Evolutionary conservation across 2,329 filamentous ascomycete genomes (phyloP).

Genomic region (Xylariaceae sp.): DNA sequence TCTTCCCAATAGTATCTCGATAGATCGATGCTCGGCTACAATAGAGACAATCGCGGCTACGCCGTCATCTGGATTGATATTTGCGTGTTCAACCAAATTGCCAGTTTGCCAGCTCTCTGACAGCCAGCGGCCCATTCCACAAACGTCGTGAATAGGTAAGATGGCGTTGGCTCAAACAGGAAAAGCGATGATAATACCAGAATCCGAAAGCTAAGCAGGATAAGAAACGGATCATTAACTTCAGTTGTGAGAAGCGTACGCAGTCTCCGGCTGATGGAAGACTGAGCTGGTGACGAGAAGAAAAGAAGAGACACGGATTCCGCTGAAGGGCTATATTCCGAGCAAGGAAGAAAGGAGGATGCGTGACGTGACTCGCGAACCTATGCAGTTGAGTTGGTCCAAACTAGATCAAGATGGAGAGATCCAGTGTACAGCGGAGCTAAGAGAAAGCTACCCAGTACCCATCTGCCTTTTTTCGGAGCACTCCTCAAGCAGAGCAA

Average conservation of each 20-base stretch:
- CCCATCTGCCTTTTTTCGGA: slow-evolving; percentile 32
- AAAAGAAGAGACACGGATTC: slow-evolving; percentile 23
- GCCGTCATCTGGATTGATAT: slow-evolving; percentile 13
- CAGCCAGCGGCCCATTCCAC: slow-evolving; percentile 21
- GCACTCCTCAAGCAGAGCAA: slow-evolving; percentile 44
- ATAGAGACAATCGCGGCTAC: slow-evolving; percentile 13
- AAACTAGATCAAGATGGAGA: slow-evolving; percentile 25
- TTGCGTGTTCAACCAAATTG: slow-evolving; percentile 13
- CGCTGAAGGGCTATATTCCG: slow-evolving; percentile 25
- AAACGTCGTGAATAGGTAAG: slow-evolving; percentile 15
- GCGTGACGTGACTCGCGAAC: slow-evolving; percentile 25
- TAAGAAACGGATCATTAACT: slow-evolving; percentile 17
- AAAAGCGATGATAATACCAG: slow-evolving; percentile 21
- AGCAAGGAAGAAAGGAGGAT: slow-evolving; percentile 26
- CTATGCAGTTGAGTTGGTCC: slow-evolving; percentile 25
- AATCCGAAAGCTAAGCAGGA: slow-evolving; percentile 24
- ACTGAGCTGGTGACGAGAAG: slow-evolving; percentile 25
- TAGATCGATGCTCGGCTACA: slow-evolving; percentile 5
- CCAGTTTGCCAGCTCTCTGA: slow-evolving; percentile 23
- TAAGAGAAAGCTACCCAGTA: slow-evolving; percentile 13
- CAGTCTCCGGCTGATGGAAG: slow-evolving; percentile 18
- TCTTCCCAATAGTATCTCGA: not conserved
- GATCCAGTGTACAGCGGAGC: slow-evolving; percentile 12
- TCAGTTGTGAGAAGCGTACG: slow-evolving; percentile 14
- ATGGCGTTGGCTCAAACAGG: slow-evolving; percentile 27